phyloP scores from a whole-genome alignment of 106 monocot genomes.

The Phalaenopsis aphrodite region DNA sequence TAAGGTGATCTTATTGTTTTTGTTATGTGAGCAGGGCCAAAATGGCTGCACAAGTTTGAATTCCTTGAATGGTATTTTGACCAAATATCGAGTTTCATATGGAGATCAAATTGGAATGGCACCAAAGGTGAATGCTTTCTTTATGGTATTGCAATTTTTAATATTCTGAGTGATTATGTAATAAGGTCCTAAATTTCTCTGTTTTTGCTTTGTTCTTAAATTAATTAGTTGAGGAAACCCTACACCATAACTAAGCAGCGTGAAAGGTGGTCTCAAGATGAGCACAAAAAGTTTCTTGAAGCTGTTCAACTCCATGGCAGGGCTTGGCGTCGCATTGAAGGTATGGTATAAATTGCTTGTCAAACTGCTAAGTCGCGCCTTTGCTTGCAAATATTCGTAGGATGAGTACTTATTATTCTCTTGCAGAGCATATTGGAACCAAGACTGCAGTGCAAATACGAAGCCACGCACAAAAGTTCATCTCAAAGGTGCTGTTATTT shows the following conservation, averaged over 20 bases:
- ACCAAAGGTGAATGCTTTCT: slow-evolving; percentile 7
- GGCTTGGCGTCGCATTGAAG: slow-evolving; percentile 70
- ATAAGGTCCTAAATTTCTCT: neutral
- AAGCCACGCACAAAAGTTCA: slow-evolving; percentile 73
- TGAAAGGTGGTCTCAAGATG: slow-evolving; percentile 67
- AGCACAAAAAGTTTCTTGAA: slow-evolving; percentile 61
- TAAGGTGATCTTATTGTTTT: neutral
- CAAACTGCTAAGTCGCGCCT: no score
- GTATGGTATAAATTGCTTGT: slow-evolving; percentile 11
- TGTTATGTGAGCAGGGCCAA: neutral
- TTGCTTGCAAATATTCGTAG: neutral
- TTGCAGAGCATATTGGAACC: slow-evolving; percentile 69
- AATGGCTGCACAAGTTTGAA: neutral
- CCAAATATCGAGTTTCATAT: neutral
- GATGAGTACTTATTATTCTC: neutral
- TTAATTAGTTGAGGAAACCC: slow-evolving; percentile 35
- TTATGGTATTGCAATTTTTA: no score
- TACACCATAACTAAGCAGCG: slow-evolving; percentile 22
- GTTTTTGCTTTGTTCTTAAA: neutral
- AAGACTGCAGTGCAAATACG: slow-evolving; percentile 71
- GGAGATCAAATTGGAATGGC: slow-evolving; percentile 6
- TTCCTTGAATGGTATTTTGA: neutral
- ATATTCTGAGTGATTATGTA: neutral
- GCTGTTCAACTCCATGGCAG: slow-evolving; percentile 54
- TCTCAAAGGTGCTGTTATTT: slow-evolving; percentile 28